Evolutionary conservation across 2,329 filamentous ascomycete species (phyloP).

Genomic region (Microcyclospora tardicrescens): DNA sequence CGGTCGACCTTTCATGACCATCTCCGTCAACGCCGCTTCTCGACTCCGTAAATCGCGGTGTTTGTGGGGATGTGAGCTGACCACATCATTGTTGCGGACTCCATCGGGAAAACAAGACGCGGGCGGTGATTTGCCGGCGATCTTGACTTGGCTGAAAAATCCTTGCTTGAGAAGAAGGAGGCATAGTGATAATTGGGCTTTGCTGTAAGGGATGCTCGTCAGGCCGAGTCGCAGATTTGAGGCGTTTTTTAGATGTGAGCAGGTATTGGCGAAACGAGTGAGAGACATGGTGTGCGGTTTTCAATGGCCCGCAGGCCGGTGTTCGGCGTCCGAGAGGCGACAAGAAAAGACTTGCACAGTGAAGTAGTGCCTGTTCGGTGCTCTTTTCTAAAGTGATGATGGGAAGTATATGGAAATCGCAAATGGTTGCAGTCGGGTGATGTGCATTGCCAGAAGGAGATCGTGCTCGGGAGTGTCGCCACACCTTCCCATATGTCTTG

Average conservation of each 20-base stretch:
- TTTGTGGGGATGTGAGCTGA: slow-evolving; percentile 16
- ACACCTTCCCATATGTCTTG: no score
- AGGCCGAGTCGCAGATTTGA: slow-evolving; percentile 70
- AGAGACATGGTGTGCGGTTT: slow-evolving; percentile 47
- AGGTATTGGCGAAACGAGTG: slow-evolving; percentile 63
- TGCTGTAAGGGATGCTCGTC: slow-evolving; percentile 69
- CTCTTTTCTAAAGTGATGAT: no score
- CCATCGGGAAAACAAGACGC: slow-evolving; percentile 20
- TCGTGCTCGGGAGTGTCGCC: neutral
- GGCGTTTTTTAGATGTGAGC: slow-evolving; percentile 84
- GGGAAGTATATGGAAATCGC: no score
- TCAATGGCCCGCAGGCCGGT: slow-evolving; percentile 6
- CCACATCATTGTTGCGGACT: slow-evolving; percentile 16
- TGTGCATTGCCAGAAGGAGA: neutral
- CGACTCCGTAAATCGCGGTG: slow-evolving; percentile 9
- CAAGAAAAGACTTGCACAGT: no score
- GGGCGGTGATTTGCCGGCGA: slow-evolving; percentile 51
- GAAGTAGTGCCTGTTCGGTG: no score
- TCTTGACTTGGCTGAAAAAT: slow-evolving; percentile 68
- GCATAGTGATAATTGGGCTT: slow-evolving; percentile 63
- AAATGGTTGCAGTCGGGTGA: neutral
- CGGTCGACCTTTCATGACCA: slow-evolving; percentile 11
- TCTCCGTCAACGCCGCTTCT: slow-evolving; percentile 17
- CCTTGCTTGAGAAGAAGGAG: slow-evolving; percentile 71
- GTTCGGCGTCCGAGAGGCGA: neutral